Evolutionary conservation across 441 rosid species (phyloP), one percentile per base, ranked within the genome.

Genomic region (Melastoma candidum): DNA sequence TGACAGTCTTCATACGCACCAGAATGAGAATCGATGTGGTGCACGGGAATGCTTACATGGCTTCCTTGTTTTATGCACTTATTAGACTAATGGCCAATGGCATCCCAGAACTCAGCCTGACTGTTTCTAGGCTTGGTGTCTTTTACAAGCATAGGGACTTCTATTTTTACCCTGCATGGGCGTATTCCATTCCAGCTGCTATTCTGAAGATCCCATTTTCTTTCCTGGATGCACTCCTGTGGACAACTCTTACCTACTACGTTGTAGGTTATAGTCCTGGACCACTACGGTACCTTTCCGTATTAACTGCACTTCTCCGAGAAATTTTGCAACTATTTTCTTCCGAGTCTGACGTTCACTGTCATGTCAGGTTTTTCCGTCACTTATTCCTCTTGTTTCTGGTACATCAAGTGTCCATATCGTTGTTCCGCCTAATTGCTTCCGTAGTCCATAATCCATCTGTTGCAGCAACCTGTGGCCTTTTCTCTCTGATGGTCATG

Each of bases 171-270:
- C 57, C 64, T 2, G 51, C 64, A n/a, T 60, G 64, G 64, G 58
- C 64, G 44, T 60, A 60, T 14, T 11, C 64, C 12, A 47, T 60
- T n/a, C 64, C 64, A 0, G 46, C 53, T 2, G 57, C 64, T 12
- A n/a, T 60, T 1, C 29, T 60, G 49, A 60, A 60, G 49, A 60
- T 60, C 46, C 57, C 58, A 0, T 45, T 60, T 12, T 60, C 64
- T 6, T 51, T 60, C 11, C 25, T 60, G 12, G 64, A 60, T 36
- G 27, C 58, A 6, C 22, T 52, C 44, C 24, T 60, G 45, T 60
- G 64, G 64, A 60, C 58, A 25, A 57, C 64, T 45, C 36, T 60
- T 46, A 60, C 64, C 46, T 60, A 52, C 25, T 60, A 60, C 12
- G 57, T 39, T 11, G 54, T 60, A 17, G 64, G 58, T 39, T 60